These are phyloP conservation scores for Westerdykella aurantiaca DNA, from an alignment of 2,329 filamentous ascomycete genomes.

Conservation along the genomic window DNA sequence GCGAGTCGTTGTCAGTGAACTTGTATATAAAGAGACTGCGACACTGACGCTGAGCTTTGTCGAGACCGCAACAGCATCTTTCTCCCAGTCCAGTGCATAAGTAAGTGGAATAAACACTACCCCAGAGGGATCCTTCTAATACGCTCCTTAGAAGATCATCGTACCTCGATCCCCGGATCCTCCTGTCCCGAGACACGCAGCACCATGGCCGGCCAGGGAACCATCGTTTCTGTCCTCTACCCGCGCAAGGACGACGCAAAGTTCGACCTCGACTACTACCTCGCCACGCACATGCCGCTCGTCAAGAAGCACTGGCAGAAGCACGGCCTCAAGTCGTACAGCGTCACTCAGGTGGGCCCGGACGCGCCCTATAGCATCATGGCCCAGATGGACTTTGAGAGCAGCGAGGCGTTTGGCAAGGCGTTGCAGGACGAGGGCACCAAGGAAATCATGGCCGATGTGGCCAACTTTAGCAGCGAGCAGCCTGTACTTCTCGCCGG, in stretches of 20 bases:
- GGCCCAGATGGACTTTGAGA: constrained; percentile 21
- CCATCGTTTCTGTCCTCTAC: constrained; percentile 32
- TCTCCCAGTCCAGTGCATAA: no score
- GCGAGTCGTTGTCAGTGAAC: no score
- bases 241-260: constrained; percentile 36
- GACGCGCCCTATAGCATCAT: constrained; percentile 19
- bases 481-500: constrained; percentile 28
- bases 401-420: constrained; percentile 15
- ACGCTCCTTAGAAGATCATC: no score
- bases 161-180: no score
- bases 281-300: constrained; percentile 44
- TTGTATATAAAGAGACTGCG: no score
- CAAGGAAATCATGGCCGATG: constrained; percentile 33
- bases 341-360: constrained; percentile 15
- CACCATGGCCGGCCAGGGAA: neutral
- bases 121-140: no score
- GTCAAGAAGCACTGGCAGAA: constrained; percentile 37
- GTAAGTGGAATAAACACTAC: no score
- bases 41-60: no score
- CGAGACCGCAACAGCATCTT: no score
- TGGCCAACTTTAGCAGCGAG: constrained; percentile 34
- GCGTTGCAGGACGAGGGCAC: constrained; percentile 14
- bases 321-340: constrained; percentile 35
- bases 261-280: constrained; percentile 49
- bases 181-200: neutral